Conservation (phyloP, 2,329 filamentous ascomycete genomes). For the Aureobasidium melanogenum region DNA sequence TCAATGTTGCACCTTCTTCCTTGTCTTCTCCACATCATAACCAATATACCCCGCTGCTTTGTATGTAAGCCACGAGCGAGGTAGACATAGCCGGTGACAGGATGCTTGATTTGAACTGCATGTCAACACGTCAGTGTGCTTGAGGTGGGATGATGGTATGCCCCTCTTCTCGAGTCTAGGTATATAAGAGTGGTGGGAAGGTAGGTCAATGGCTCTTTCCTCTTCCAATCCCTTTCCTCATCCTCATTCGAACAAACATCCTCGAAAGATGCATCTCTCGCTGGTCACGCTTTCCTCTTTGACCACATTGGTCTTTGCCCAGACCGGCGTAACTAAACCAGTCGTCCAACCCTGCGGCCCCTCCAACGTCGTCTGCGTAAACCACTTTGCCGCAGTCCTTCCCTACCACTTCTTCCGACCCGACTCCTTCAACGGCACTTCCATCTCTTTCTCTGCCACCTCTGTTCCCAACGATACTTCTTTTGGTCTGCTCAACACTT, state of each 20-base stretch:
- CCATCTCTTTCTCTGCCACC: constrained; percentile 33
- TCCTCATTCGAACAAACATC: background rate
- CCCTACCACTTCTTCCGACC: constrained; percentile 34
- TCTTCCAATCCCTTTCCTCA: background rate
- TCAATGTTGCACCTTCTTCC: background rate
- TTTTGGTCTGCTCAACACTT: background rate
- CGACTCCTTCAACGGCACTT: constrained; percentile 24
- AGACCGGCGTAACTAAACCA: background rate
- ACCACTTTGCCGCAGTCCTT: constrained; percentile 28
- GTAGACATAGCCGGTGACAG: background rate
- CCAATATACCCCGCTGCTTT: background rate
- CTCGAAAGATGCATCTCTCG: background rate
- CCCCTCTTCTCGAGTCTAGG: background rate
- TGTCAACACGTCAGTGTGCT: background rate
- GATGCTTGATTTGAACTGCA: background rate
- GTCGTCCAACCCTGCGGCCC: constrained; percentile 2
- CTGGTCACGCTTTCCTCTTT: background rate
- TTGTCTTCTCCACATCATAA: background rate
- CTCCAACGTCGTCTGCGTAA: constrained; percentile 28
- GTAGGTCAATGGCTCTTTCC: background rate
- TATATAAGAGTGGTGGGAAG: background rate
- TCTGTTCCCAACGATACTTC: background rate
- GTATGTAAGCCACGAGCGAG: background rate
- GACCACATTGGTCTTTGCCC: background rate
- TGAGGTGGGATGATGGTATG: background rate